phyloP scores from a whole-genome alignment of 805 yeast species.

The Tetrapisispora arboricola region DNA sequence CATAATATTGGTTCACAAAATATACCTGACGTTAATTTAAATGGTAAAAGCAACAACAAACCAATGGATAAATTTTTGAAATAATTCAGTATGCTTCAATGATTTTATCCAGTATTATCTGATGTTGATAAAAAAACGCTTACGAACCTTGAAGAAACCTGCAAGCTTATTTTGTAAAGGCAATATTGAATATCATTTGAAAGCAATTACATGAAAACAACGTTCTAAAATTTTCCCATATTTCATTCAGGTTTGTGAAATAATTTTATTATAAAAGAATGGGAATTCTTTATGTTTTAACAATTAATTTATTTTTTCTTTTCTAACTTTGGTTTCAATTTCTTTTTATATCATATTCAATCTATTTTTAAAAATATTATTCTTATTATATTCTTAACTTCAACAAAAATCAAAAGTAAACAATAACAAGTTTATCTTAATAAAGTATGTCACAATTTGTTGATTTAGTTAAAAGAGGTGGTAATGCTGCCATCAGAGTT shows the following conservation, averaged over 20 bases:
- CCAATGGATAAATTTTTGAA: no score
- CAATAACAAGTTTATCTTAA: background rate
- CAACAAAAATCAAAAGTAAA: background rate
- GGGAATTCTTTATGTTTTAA: background rate
- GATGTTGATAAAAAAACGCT: no score
- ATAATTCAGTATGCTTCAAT: background rate
- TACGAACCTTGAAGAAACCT: background rate
- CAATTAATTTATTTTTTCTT: background rate
- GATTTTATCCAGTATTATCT: no score
- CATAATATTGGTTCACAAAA: no score
- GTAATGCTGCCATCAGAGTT: constrained; percentile 34
- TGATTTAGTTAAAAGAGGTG: constrained; percentile 21
- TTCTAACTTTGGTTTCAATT: background rate
- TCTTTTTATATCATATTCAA: background rate
- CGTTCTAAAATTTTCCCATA: no score
- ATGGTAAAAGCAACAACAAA: background rate
- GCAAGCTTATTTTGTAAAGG: background rate
- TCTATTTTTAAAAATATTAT: background rate
- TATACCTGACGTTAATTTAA: background rate
- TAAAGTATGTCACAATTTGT: constrained; percentile 11
- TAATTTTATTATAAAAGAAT: background rate
- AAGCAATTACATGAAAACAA: no score
- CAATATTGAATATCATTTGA: background rate
- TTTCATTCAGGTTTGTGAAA: background rate
- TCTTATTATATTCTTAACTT: background rate